Evolutionary conservation across 73 alveolate species (phyloP).

Genomic region (Loxodes magnus): DNA sequence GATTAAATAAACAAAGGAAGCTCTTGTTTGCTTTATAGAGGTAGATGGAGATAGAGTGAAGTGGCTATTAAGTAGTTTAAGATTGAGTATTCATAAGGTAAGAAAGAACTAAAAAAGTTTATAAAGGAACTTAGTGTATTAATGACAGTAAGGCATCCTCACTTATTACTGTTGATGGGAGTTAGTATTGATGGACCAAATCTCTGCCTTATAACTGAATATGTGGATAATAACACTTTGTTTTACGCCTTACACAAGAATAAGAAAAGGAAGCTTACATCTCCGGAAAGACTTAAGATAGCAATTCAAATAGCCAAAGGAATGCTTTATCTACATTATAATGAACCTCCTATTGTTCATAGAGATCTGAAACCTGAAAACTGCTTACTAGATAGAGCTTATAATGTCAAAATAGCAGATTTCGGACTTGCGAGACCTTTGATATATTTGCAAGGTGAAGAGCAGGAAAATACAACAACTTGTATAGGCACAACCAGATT

Average conservation of each 20-base stretch:
- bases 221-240: slow-evolving; percentile 68
- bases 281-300: slow-evolving; percentile 66
- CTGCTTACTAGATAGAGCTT: slow-evolving; percentile 73
- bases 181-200: slow-evolving; percentile 79
- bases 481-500: slow-evolving; percentile 6
- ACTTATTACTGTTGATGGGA: slow-evolving; percentile 75
- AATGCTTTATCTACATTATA: slow-evolving; percentile 68
- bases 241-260: slow-evolving; percentile 68
- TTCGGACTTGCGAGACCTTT: slow-evolving; percentile 89
- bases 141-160: slow-evolving; percentile 84
- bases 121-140: slow-evolving; percentile 77
- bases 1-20: slow-evolving; percentile 35
- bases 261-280: slow-evolving; percentile 34
- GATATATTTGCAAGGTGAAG: slow-evolving; percentile 62
- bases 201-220: slow-evolving; percentile 72
- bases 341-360: slow-evolving; percentile 82
- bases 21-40: slow-evolving; percentile 72
- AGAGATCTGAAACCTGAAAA: slow-evolving; percentile 80
- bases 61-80: slow-evolving; percentile 82
- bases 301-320: slow-evolving; percentile 89
- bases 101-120: slow-evolving; percentile 73
- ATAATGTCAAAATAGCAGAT: slow-evolving; percentile 81
- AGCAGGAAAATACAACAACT: neutral
- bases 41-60: slow-evolving; percentile 78
- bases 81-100: slow-evolving; percentile 56